Evolutionary conservation across 2,329 filamentous ascomycete genomes (phyloP).

Genomic region (Exophiala lecanii-corni): DNA sequence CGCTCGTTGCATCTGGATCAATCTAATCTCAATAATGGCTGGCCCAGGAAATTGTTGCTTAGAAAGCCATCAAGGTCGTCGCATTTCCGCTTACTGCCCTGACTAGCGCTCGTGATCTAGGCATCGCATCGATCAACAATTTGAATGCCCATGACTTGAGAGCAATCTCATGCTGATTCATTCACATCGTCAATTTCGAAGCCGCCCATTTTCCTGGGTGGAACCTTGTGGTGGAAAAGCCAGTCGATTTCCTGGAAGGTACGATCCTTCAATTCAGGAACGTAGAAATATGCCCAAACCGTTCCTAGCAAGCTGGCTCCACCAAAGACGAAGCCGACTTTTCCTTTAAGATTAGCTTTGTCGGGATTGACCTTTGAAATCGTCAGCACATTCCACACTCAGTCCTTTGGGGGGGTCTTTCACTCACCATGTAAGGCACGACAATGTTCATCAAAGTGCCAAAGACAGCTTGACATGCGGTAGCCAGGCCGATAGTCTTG

Average conservation of each 20-base stretch:
- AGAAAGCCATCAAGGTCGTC: no score
- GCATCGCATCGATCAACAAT: no score
- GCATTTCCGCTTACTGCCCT: no score
- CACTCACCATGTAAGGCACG: slow-evolving; percentile 7
- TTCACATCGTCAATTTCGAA: slow-evolving; percentile 17
- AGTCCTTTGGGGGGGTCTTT: no score
- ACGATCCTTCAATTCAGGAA: slow-evolving; percentile 29
- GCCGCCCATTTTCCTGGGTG: slow-evolving; percentile 24
- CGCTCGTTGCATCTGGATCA: no score
- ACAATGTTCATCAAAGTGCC: slow-evolving; percentile 34
- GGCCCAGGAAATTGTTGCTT: no score
- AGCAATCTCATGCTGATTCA: slow-evolving; percentile 2
- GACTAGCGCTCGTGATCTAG: no score
- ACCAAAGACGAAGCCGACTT: slow-evolving; percentile 32
- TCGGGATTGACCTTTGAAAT: slow-evolving; percentile 14
- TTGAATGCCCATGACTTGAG: no score
- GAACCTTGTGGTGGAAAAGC: slow-evolving; percentile 29
- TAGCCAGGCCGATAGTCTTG: slow-evolving; percentile 43
- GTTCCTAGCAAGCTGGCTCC: slow-evolving; percentile 26
- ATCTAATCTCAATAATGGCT: no score
- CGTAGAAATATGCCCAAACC: slow-evolving; percentile 26
- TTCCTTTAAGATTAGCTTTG: slow-evolving; percentile 29
- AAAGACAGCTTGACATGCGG: slow-evolving; percentile 36
- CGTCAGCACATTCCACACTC: no score
- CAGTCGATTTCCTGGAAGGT: slow-evolving; percentile 34